Evolutionary conservation across 2,329 filamentous ascomycete genomes (phyloP), one percentile per base, ranked within the genome.

Genomic region (Cercospora sp.): DNA sequence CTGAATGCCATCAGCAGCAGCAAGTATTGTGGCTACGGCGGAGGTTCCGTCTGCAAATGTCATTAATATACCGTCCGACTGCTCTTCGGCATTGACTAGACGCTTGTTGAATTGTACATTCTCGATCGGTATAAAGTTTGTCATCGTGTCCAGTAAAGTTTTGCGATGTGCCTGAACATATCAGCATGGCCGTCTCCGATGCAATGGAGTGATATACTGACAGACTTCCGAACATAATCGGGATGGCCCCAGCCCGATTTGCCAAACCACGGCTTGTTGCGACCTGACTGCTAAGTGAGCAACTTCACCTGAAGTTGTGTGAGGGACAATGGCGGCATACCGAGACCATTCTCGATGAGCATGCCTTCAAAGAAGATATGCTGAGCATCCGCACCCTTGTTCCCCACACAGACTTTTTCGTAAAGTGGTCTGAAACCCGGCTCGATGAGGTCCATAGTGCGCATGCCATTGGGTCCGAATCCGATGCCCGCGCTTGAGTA

Each of bases 1-100:
- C 74, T 87, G 87, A 74, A 91, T 88, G 0, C 89, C 89, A 75
- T 90, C 89, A 74, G 86, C 89, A 3, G 87, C 88, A 66, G 90
- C 81, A 0, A 88, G 45, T 8, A 67, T 60, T 21, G 66, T 84
- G 1, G 81, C 82, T 66, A 79, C 78, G 30, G 83, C 81, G 51
- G 53, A 57, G 13, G 61, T 43, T 26, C 69, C 69, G 58, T 70
- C 69, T 10, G 63, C 26, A 21, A 70, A 70, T 9, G 26, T 43
- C 8, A 70, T 26, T 30, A 18, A 10, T 34, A 1, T 79, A 6
- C 67, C 69, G 0, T 72, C 63, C 0, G 71, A 61, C 2, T 73
- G 71, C 16, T 70, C 63, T 9, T 61, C 32, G 13, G 43, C 76
- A 69, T 5, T 70, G 72, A 3, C 79, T 57, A 60, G 78, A 67